These are phyloP conservation scores for Pleurotus giganteus DNA, from an alignment of 768 basidiomycete species.

Conservation along the genomic window DNA sequence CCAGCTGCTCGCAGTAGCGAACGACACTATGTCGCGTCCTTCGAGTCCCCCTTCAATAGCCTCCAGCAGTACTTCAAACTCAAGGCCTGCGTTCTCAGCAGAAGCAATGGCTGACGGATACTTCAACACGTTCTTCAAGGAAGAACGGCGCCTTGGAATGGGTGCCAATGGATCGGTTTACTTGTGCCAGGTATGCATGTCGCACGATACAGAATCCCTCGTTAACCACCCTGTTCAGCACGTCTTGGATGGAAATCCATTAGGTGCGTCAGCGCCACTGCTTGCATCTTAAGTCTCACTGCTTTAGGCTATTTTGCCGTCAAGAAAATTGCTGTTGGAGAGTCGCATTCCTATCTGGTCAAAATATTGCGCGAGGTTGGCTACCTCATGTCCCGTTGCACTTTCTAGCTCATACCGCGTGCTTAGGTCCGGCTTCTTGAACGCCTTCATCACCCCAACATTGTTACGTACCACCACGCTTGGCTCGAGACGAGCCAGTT, in stretches of 20 bases:
- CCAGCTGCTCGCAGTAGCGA: conserved; percentile 69
- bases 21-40: conserved; percentile 58
- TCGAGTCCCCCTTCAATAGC: conserved; percentile 41
- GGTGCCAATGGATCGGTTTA: conserved; percentile 92
- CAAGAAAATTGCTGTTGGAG: conserved; percentile 95
- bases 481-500: conserved; percentile 89
- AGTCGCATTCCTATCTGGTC: conserved; percentile 82
- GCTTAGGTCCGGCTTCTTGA: conserved; percentile 82
- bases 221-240: conserved; percentile 44
- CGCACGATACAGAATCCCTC: conserved; percentile 9
- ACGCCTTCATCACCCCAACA: conserved; percentile 85
- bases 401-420: background rate
- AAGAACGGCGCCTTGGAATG: conserved; percentile 89
- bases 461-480: conserved; percentile 93
- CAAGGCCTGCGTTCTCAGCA: conserved; percentile 49
- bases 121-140: conserved; percentile 89
- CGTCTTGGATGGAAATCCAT: conserved; percentile 80
- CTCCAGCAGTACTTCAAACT: conserved; percentile 11
- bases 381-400: background rate
- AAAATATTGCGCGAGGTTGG: conserved; percentile 75
- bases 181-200: conserved; percentile 68
- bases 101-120: conserved; percentile 89
- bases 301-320: conserved; percentile 82
- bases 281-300: background rate
- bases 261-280: conserved; percentile 44